These are phyloP conservation scores for Backusella circina DNA, from an alignment of 192 early-diverging fungal species.

Conservation along the genomic window DNA sequence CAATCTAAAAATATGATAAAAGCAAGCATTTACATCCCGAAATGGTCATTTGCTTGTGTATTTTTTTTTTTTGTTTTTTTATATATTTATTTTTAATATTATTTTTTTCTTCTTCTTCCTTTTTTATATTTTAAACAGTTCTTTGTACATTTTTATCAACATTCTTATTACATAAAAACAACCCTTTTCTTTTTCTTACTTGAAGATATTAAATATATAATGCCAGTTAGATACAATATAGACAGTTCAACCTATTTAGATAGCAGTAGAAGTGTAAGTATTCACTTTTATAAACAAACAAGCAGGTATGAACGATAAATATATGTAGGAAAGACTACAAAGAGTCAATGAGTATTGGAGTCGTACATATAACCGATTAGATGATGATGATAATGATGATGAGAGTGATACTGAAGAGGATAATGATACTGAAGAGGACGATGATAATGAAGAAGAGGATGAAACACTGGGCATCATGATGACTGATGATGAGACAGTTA, in stretches of 20 bases:
- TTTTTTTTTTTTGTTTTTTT: background rate
- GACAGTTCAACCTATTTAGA: background rate
- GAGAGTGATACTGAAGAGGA: background rate
- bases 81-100: background rate
- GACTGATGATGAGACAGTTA: conserved; percentile 1
- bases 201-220: background rate
- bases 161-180: too few species aligned
- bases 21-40: background rate
- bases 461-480: background rate
- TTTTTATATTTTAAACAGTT: too few species aligned
- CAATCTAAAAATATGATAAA: background rate
- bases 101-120: too few species aligned
- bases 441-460: background rate
- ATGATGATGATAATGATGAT: background rate
- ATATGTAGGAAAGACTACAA: background rate
- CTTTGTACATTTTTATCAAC: too few species aligned
- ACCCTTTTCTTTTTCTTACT: too few species aligned
- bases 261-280: background rate
- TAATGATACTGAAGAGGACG: background rate
- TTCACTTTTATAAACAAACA: background rate
- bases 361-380: background rate
- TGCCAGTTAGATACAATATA: background rate
- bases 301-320: background rate
- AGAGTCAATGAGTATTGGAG: background rate
- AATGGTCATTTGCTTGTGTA: background rate